Evolutionary conservation across 2,329 filamentous ascomycete species (phyloP).

Genomic region (Colletotrichum caudatum): DNA sequence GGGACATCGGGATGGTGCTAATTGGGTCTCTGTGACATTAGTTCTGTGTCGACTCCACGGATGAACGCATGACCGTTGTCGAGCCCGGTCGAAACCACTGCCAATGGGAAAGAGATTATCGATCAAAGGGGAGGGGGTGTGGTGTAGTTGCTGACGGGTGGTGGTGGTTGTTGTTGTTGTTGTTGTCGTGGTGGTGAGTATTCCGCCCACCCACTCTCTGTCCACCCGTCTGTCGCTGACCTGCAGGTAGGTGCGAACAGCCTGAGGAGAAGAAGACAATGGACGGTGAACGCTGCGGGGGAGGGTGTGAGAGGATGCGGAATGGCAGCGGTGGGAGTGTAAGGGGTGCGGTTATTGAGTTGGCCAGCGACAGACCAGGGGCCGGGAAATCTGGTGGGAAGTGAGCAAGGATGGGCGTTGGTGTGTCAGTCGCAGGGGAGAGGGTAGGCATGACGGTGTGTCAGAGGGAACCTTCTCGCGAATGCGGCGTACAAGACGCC

Average conservation of each 20-base stretch:
- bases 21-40: constrained; percentile 61
- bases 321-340: constrained; percentile 28
- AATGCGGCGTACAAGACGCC: constrained; percentile 14
- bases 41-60: constrained; percentile 59
- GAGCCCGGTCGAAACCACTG: constrained; percentile 40
- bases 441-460: neutral
- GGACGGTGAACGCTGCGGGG: constrained; percentile 8
- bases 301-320: constrained; percentile 22
- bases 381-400: constrained; percentile 35
- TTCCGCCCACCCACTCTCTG: neutral
- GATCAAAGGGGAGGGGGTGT: constrained; percentile 29
- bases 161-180: no score
- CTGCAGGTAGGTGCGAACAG: neutral
- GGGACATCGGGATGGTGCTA: constrained; percentile 52
- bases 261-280: neutral
- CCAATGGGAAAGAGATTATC: constrained; percentile 41
- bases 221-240: constrained; percentile 12
- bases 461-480: constrained; percentile 12
- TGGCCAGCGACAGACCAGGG: constrained; percentile 33
- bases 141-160: neutral
- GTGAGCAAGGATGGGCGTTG: constrained; percentile 32
- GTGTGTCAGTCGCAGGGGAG: constrained; percentile 8
- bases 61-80: constrained; percentile 66
- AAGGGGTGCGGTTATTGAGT: constrained; percentile 32
- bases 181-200: neutral